These are phyloP conservation scores for Boletus pseudo-olivaceus DNA, from an alignment of 768 basidiomycete genomes.

Conservation along the genomic window DNA sequence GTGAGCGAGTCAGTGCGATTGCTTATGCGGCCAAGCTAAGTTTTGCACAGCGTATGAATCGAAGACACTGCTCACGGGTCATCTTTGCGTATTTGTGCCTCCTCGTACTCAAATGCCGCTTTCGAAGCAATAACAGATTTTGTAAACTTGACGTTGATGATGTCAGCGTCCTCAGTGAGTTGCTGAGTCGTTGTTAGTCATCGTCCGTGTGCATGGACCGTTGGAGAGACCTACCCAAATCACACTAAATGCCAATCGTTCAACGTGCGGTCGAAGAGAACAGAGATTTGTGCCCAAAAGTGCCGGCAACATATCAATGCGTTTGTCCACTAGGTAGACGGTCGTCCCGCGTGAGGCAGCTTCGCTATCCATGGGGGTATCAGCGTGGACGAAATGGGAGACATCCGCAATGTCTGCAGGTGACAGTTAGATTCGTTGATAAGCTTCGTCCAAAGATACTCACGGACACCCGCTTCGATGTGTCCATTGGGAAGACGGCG, in stretches of 20 bases:
- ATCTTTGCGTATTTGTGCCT: slow-evolving; percentile 92
- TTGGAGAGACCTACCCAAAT: slow-evolving; percentile 71
- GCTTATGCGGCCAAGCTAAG: slow-evolving; percentile 36
- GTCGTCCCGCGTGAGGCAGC: slow-evolving; percentile 96
- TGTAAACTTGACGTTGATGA: slow-evolving; percentile 85
- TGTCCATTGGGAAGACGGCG: slow-evolving; percentile 84
- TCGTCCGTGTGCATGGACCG: not conserved
- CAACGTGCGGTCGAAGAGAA: slow-evolving; percentile 87
- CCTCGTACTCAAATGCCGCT: slow-evolving; percentile 94
- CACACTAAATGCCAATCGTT: slow-evolving; percentile 90
- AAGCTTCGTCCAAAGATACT: slow-evolving; percentile 37
- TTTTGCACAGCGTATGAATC: not conserved
- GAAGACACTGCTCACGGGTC: slow-evolving; percentile 58
- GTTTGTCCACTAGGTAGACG: slow-evolving; percentile 96
- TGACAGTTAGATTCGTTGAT: not conserved
- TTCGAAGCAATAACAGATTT: slow-evolving; percentile 98
- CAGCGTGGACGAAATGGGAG: slow-evolving; percentile 89
- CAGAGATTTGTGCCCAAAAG: slow-evolving; percentile 95
- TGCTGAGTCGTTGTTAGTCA: slow-evolving; percentile 50
- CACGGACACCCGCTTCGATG: slow-evolving; percentile 96
- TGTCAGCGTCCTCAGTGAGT: slow-evolving; percentile 82
- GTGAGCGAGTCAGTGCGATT: slow-evolving; percentile 79
- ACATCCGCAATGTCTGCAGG: slow-evolving; percentile 93
- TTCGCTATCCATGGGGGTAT: slow-evolving; percentile 95
- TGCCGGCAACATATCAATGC: slow-evolving; percentile 96